phyloP scores from a whole-genome alignment of 306 rosid genomes.

The Rosa rugosa region DNA sequence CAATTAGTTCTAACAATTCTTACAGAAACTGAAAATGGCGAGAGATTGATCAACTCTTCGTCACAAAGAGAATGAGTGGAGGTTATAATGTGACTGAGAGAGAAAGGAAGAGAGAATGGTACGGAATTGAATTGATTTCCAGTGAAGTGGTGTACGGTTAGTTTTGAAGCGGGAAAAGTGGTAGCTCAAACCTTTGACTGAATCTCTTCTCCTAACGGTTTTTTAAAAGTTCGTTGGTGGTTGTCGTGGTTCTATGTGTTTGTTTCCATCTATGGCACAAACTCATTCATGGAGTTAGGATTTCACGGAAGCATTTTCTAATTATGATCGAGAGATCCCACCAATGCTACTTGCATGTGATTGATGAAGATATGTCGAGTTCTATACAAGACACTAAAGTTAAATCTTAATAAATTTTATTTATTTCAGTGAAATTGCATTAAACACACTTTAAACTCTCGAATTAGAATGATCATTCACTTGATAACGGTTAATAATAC shows the following conservation, averaged over 20 bases:
- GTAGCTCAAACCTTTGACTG: constrained; percentile 37
- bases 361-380: neutral
- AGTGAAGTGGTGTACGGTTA: constrained; percentile 7
- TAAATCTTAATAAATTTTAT: too few relatives aligned
- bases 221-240: constrained; percentile 35
- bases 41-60: constrained; percentile 8
- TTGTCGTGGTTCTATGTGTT: neutral
- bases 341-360: neutral
- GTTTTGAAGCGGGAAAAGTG: constrained; percentile 32
- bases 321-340: neutral
- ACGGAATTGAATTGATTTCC: neutral
- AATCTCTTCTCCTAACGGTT: constrained; percentile 27
- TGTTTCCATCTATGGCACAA: neutral
- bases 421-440: too few relatives aligned
- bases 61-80: neutral
- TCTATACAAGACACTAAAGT: neutral
- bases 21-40: neutral
- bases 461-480: too few relatives aligned
- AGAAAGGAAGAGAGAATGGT: neutral
- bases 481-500: too few relatives aligned
- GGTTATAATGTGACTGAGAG: constrained; percentile 1
- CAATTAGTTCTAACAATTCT: neutral
- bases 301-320: neutral
- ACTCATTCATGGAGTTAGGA: neutral
- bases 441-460: too few relatives aligned